These are phyloP conservation scores for Priceomyces melissophilus DNA, from an alignment of 805 yeast genomes.

Conservation along the genomic window DNA sequence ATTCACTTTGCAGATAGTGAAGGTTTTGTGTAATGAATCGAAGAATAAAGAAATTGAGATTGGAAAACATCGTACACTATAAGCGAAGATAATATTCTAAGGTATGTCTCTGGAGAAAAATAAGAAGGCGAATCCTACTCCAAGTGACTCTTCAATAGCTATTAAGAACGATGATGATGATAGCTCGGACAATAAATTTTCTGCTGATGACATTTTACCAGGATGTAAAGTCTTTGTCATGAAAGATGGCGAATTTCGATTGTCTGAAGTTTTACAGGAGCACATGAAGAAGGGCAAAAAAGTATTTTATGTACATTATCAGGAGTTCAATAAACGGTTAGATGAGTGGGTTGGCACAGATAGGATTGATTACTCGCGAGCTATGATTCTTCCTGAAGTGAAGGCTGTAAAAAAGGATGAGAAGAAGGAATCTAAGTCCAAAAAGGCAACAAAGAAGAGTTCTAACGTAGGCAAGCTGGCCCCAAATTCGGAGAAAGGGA, in stretches of 20 bases:
- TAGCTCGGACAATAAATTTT: conserved; percentile 14
- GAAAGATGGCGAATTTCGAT: conserved; percentile 75
- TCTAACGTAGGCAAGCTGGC: conserved; percentile 1
- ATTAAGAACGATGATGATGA: conserved; percentile 8
- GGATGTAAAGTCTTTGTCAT: conserved; percentile 82
- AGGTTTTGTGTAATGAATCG: too few species aligned
- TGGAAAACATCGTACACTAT: too few species aligned
- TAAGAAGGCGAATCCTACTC: conserved; percentile 7
- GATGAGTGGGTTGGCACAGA: conserved; percentile 89
- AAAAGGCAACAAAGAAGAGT: conserved; percentile 15
- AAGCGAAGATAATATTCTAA: not conserved
- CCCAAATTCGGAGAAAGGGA: conserved; percentile 14
- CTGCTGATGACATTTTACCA: conserved; percentile 50
- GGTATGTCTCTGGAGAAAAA: conserved; percentile 1
- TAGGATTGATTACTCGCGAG: conserved; percentile 67
- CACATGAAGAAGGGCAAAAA: conserved; percentile 72
- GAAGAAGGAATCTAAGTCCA: conserved; percentile 31
- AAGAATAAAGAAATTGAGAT: too few species aligned
- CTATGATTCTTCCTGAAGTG: conserved; percentile 68
- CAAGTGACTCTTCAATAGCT: conserved; percentile 9
- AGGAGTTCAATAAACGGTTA: conserved; percentile 89
- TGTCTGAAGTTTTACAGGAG: conserved; percentile 81
- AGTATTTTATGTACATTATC: conserved; percentile 89
- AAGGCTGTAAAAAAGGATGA: conserved; percentile 47
- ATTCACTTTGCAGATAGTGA: too few species aligned